phyloP scores from a whole-genome alignment of 2,329 filamentous ascomycete genomes.

The Knoxdaviesia proteae region DNA sequence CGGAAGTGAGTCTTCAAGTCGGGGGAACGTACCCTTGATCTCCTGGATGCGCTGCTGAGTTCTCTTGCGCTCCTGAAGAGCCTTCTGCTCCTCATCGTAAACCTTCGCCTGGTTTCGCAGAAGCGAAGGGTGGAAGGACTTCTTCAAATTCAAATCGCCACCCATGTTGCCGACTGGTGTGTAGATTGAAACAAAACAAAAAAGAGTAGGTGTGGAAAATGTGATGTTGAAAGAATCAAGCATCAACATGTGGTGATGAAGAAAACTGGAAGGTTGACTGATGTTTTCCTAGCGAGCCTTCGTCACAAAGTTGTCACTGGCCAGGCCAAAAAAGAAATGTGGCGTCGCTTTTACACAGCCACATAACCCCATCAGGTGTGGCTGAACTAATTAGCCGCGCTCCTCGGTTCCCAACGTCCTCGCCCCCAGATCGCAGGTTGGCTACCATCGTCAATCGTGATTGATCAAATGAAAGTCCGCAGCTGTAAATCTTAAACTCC shows the following conservation, averaged over 20 bases:
- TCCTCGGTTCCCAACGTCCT: background rate
- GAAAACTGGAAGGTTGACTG: background rate
- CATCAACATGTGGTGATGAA: background rate
- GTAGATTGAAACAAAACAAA: background rate
- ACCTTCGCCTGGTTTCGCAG: constrained; percentile 80
- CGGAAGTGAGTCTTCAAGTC: background rate
- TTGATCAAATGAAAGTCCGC: no score
- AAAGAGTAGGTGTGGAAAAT: background rate
- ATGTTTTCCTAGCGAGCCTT: background rate
- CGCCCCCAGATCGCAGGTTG: background rate
- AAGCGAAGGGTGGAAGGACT: constrained; percentile 82
- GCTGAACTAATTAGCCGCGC: background rate
- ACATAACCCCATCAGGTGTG: background rate
- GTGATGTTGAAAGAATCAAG: background rate
- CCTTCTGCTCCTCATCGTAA: constrained; percentile 80
- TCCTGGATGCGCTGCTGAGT: constrained; percentile 84
- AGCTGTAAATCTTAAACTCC: no score
- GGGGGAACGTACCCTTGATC: constrained; percentile 30
- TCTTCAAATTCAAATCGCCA: constrained; percentile 87
- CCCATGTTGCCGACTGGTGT: constrained; percentile 42
- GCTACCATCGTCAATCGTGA: background rate
- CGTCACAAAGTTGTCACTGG: background rate
- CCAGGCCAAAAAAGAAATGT: background rate
- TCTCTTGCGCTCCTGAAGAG: constrained; percentile 82
- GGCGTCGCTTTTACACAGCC: background rate